These are phyloP conservation scores for Apostasia shenzhenica DNA, from an alignment of 106 monocot species.

Conservation along the genomic window DNA sequence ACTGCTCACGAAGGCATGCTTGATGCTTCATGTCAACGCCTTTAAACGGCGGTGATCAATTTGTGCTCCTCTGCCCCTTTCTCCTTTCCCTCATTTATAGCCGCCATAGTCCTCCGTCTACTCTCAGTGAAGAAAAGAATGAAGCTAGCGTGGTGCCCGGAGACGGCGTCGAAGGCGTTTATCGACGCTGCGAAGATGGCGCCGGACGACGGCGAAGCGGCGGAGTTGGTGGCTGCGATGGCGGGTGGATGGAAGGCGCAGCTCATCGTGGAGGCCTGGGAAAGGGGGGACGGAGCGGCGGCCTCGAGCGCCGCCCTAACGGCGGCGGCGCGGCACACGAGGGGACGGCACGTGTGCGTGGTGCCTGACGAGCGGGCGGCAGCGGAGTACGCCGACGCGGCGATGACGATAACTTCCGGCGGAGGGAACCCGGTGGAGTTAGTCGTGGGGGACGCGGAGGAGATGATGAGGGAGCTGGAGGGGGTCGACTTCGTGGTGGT, in stretches of 20 bases:
- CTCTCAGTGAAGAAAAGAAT: slow-evolving; percentile 9
- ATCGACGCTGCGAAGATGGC: slow-evolving; percentile 51
- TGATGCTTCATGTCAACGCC: too few species aligned
- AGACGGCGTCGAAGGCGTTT: slow-evolving; percentile 70
- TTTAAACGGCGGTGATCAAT: too few species aligned
- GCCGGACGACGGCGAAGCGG: slow-evolving; percentile 32
- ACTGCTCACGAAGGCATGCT: too few species aligned
- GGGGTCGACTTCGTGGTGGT: slow-evolving; percentile 76
- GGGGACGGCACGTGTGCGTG: slow-evolving; percentile 40
- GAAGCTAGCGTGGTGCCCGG: slow-evolving; percentile 93
- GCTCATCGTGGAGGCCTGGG: slow-evolving; percentile 49
- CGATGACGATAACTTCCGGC: slow-evolving; percentile 1
- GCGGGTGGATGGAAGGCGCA: slow-evolving; percentile 81
- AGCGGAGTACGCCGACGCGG: slow-evolving; percentile 9
- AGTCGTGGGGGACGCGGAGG: slow-evolving; percentile 29
- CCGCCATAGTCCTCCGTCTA: too few species aligned
- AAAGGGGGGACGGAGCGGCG: slow-evolving; percentile 4
- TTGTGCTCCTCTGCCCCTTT: too few species aligned
- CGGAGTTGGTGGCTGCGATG: slow-evolving; percentile 78
- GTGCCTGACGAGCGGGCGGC: slow-evolving; percentile 22
- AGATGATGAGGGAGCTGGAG: slow-evolving; percentile 24
- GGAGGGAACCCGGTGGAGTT: neutral
- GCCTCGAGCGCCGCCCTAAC: slow-evolving; percentile 33
- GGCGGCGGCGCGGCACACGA: slow-evolving; percentile 39
- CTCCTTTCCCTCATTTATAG: too few species aligned